Percentiles rank a stretch among this genome's conserved stretches.
phyloP scores from a whole-genome alignment of 306 rosid genomes.

The Acacia acuminata region DNA sequence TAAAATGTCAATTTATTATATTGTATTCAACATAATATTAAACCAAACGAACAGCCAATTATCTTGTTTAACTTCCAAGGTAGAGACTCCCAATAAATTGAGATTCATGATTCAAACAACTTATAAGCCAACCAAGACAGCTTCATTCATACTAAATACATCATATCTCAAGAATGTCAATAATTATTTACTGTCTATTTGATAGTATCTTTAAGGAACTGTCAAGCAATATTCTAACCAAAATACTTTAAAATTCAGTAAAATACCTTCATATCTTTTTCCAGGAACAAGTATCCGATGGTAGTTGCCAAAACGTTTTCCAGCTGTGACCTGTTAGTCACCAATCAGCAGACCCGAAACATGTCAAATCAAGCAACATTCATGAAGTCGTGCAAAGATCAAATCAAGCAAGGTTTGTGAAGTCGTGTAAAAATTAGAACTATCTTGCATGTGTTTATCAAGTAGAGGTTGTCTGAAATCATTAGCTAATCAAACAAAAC shows the following conservation, averaged over 20 bases:
- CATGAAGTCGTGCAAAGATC: neutral
- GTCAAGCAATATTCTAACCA: neutral
- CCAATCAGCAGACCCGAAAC: slow-evolving; percentile 18
- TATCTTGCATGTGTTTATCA: neutral
- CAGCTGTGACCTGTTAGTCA: slow-evolving; percentile 58
- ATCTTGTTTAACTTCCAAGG: neutral
- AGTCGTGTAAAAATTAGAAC: neutral
- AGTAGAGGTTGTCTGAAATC: neutral
- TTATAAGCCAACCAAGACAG: neutral
- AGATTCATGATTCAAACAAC: slow-evolving; percentile 12
- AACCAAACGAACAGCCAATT: neutral
- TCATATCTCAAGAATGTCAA: slow-evolving; percentile 1
- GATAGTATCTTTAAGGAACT: neutral
- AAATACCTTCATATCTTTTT: slow-evolving; percentile 67
- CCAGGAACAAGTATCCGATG: slow-evolving; percentile 72
- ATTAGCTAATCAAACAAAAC: slow-evolving; percentile 20
- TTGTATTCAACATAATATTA: neutral
- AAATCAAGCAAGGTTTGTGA: neutral
- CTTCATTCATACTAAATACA: slow-evolving; percentile 7
- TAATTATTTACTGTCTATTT: neutral
- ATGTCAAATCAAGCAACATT: neutral
- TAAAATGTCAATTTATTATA: neutral
- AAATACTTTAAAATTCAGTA: slow-evolving; percentile 2
- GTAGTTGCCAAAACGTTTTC: slow-evolving; percentile 57
- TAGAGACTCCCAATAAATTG: neutral